A percentile compares a stretch with the other conserved stretches of the same genome.
Evolutionary conservation across 441 rosid genomes (phyloP).

Genomic region (Macaranga tanarius): DNA sequence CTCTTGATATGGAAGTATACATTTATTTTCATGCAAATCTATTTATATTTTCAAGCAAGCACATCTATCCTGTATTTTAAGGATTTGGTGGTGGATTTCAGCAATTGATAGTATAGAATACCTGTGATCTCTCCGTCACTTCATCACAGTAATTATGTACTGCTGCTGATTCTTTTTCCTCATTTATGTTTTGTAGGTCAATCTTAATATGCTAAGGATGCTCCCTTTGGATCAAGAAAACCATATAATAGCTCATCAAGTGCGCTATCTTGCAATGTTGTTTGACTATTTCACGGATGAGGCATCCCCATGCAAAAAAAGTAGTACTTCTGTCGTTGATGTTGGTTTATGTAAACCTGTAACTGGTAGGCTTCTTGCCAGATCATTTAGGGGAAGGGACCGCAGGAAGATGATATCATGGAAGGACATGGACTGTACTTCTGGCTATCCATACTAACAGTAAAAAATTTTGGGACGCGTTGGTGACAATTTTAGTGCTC

Average conservation of each 20-base stretch:
- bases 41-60: not conserved
- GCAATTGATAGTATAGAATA: not conserved
- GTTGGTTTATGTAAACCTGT: conserved; percentile 85
- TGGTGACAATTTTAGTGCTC: not conserved
- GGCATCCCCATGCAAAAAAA: conserved; percentile 47
- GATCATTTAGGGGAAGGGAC: conserved; percentile 90
- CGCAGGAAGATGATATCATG: conserved; percentile 87
- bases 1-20: not conserved
- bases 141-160: not conserved
- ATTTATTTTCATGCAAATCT: not conserved
- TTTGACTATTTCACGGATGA: conserved; percentile 72
- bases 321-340: conserved; percentile 59
- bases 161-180: conserved; percentile 13
- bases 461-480: conserved; percentile 7
- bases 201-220: conserved; percentile 70
- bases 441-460: conserved; percentile 47
- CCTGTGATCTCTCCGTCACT: not conserved
- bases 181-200: conserved; percentile 50
- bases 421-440: conserved; percentile 66
- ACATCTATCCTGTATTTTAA: not conserved
- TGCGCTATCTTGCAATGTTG: conserved; percentile 75
- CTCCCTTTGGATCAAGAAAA: conserved; percentile 61
- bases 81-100: not conserved
- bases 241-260: conserved; percentile 65
- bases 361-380: conserved; percentile 60